Conservation (phyloP, 2,329 filamentous ascomycete species). For the Tricladium varicosporioides region DNA sequence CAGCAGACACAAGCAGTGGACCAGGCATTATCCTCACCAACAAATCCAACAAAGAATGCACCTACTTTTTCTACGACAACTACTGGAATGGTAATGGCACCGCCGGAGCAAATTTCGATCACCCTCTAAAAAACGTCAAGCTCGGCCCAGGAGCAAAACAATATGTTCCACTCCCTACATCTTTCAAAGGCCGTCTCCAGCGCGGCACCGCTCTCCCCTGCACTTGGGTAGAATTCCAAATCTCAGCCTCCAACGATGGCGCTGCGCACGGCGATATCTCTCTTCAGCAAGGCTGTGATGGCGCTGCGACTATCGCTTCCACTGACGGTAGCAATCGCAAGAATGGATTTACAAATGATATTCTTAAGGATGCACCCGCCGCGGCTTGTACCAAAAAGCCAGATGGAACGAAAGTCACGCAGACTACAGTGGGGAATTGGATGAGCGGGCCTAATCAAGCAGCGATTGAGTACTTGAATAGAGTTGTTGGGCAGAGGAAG, state of each 20-base stretch:
- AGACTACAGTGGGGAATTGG: constrained; percentile 40
- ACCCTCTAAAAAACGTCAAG: constrained; percentile 36
- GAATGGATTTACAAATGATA: constrained; percentile 35
- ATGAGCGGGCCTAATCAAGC: constrained; percentile 37
- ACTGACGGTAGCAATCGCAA: constrained; percentile 37
- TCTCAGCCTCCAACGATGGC: constrained; percentile 37
- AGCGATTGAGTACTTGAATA: constrained; percentile 35
- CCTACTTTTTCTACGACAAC: constrained; percentile 42
- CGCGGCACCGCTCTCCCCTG: constrained; percentile 36
- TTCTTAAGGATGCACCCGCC: constrained; percentile 33
- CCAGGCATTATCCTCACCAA: constrained; percentile 39
- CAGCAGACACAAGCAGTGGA: constrained; percentile 3
- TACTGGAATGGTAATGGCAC: constrained; percentile 41
- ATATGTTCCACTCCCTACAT: constrained; percentile 32
- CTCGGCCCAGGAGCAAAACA: constrained; percentile 33
- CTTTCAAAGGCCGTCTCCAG: constrained; percentile 42
- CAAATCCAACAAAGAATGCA: constrained; percentile 33
- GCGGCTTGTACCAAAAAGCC: constrained; percentile 35
- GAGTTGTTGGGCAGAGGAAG: constrained; percentile 33
- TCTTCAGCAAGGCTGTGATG: constrained; percentile 39
- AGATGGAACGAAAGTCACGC: constrained; percentile 35
- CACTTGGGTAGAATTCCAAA: constrained; percentile 41
- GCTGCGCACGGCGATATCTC: constrained; percentile 39
- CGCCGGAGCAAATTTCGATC: constrained; percentile 41
- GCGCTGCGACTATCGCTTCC: constrained; percentile 38